phyloP scores from a whole-genome alignment of 495 filamentous ascomycete species.

The Penicillium argentinense region DNA sequence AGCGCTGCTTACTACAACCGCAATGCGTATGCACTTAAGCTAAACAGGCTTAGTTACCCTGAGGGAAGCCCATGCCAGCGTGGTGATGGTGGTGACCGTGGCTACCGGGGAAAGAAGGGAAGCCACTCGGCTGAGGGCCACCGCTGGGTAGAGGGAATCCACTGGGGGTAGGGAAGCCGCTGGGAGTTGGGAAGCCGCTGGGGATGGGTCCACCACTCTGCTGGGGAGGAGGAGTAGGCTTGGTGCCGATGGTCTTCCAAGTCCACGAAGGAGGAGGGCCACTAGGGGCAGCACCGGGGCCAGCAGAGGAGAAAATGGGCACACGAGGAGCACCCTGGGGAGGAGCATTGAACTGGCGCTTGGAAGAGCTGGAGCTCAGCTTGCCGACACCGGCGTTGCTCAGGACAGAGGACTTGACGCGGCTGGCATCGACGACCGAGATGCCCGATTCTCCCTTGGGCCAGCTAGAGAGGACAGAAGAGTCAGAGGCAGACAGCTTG shows the following conservation, averaged over 20 bases:
- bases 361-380: conserved; percentile 16
- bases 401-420: conserved; percentile 26
- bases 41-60: not conserved
- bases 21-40: not conserved
- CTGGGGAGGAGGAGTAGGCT: conserved; percentile 7
- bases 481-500: conserved; percentile 19
- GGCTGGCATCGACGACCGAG: conserved; percentile 16
- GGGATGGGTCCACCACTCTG: not conserved
- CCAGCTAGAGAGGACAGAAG: conserved; percentile 24
- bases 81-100: conserved; percentile 1
- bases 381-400: conserved; percentile 32
- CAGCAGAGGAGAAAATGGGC: conserved; percentile 12
- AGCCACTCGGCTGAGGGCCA: not conserved
- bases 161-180: not conserved
- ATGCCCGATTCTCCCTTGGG: conserved; percentile 22
- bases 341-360: conserved; percentile 4
- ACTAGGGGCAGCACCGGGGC: conserved; percentile 11
- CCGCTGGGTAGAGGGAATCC: not conserved
- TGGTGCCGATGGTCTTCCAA: conserved; percentile 19
- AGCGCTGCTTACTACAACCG: too few species aligned
- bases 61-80: too few species aligned
- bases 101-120: not conserved
- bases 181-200: not conserved
- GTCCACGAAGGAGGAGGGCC: conserved; percentile 4
- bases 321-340: conserved; percentile 4